Evolutionary conservation across 331 rosid genomes (phyloP), one percentile per base, ranked within the genome.

Genomic region (Pyracantha coccinea): DNA sequence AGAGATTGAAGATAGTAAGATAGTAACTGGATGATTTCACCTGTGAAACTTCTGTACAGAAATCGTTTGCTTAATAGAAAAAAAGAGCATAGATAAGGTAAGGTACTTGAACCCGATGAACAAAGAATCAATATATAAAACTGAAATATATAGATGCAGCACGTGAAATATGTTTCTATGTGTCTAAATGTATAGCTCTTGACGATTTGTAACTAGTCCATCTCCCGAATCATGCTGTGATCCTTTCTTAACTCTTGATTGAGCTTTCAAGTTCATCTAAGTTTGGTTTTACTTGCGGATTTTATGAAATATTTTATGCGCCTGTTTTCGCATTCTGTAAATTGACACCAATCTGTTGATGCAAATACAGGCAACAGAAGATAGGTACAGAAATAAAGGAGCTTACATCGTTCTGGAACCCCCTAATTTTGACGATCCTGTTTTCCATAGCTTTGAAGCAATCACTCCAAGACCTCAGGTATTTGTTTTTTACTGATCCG

Each of bases 401-500:
- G 93, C 97, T 20, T 90, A 90, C 81, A 75, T 90, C 71, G 89
- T 92, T 68, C 87, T 92, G 65, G 86, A 87, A 80, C 80, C 92
- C 68, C 96, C 97, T 1, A 83, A 84, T 84, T 92, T 82, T 61
- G 97, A 90, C 79, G 78, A 80, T 86, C 96, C 97, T 11, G 68
- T 77, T 65, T 85, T 92, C 78, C 92, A 78, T 77, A 84, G 84
- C 78, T 92, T 90, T 54, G 85, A 84, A 75, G 94, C 96, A 25
- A 80, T 89, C 69, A 75, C 89, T 29, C 96, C 97, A 20, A 87
- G 96, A 62, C 97, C 94, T 3, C 78, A 90, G 97, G 97, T 92
- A 84, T 29, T 14, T 13, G 15, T 57, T 45, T 32, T 54, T 64
- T 8, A n/a, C 45, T 53, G 27, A 29, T 78, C 23, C 23, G 20